Base-by-base conservation (phyloP, 1,284 basidiomycete species). In the Thecaphora frezii region DNA sequence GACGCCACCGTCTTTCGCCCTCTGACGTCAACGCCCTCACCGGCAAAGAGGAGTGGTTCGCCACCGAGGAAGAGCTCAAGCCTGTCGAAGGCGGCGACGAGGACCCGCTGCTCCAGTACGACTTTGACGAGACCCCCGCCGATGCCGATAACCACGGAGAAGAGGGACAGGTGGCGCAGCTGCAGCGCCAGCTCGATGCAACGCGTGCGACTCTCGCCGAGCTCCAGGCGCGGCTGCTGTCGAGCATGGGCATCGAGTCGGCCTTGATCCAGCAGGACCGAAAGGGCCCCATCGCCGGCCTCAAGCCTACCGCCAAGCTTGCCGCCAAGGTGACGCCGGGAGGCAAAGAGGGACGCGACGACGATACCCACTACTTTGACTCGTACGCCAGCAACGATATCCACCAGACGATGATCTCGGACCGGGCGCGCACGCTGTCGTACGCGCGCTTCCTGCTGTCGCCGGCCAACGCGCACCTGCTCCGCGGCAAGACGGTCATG, bases 291-390 rank as follows among this genome's bases (percentile, higher is more conserved):
- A 21, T 41, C 4, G 39, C 39, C 39, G 39, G 39, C 12, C 47
- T 22, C 37, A 48, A 25, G 47, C 38, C 39, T 23, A 48, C 30
- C 38, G 40, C 24, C 28, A 25, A 10, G 40, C 48, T 14, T 10
- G 23, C n/a, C n/a, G n/a, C 19, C 41, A 22, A 16, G 51, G 42
- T 21, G 25, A 24, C 33, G 21, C 22, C 46, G 38, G 39, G 19
- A 5, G 44, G 28, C 22, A 39, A 40, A 10, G 58, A 51, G 50
- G 58, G 47, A 48, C 23, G 42, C 13, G 58, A 64, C 68, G 90
- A 96, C 70, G 94, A 97, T 78, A 85, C 89, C 0, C 90, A 96
- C 77, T 98, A 98, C 80, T 98, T 97, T 80, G 85, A 90, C 58
- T 90, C 88, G 64, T 97, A 98, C 73, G 89, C 85, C n/a, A 87